These are phyloP conservation scores for Colletotrichum spaethianum DNA, from an alignment of 2,329 filamentous ascomycete species.

Conservation along the genomic window DNA sequence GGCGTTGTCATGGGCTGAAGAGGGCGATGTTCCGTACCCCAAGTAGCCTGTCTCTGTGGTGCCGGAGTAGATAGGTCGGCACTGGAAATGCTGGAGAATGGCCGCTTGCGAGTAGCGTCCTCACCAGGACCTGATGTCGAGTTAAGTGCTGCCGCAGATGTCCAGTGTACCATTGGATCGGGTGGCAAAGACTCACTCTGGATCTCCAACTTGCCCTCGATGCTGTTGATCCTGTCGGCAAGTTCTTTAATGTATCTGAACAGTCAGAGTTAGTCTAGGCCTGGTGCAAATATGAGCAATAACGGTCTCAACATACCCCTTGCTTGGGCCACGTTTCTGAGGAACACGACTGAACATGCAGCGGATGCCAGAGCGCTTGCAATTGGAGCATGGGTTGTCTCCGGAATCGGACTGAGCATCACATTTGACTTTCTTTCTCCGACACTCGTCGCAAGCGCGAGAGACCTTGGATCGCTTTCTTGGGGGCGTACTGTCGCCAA, in stretches of 20 bases:
- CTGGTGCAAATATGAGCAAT: constrained; percentile 10
- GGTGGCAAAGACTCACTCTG: constrained; percentile 49
- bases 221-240: constrained; percentile 84
- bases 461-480: constrained; percentile 89
- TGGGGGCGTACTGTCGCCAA: constrained; percentile 74
- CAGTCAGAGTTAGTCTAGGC: constrained; percentile 35
- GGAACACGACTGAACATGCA: constrained; percentile 91
- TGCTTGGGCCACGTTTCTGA: constrained; percentile 90
- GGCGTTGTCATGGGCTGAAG: constrained; percentile 58
- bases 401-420: constrained; percentile 83
- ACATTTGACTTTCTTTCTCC: constrained; percentile 91
- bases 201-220: constrained; percentile 82
- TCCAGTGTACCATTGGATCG: not conserved
- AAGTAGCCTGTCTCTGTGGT: constrained; percentile 59
- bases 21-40: constrained; percentile 63
- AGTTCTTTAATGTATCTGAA: constrained; percentile 90
- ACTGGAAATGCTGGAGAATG: constrained; percentile 54
- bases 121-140: constrained; percentile 38
- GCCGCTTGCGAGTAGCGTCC: constrained; percentile 49
- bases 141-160: constrained; percentile 9
- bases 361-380: constrained; percentile 79
- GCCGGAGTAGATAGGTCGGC: constrained; percentile 53
- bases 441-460: constrained; percentile 89
- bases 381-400: constrained; percentile 84
- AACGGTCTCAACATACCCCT: constrained; percentile 72